Conservation (phyloP, 2,329 filamentous ascomycete species). For the Pseudomassariella vexata region DNA sequence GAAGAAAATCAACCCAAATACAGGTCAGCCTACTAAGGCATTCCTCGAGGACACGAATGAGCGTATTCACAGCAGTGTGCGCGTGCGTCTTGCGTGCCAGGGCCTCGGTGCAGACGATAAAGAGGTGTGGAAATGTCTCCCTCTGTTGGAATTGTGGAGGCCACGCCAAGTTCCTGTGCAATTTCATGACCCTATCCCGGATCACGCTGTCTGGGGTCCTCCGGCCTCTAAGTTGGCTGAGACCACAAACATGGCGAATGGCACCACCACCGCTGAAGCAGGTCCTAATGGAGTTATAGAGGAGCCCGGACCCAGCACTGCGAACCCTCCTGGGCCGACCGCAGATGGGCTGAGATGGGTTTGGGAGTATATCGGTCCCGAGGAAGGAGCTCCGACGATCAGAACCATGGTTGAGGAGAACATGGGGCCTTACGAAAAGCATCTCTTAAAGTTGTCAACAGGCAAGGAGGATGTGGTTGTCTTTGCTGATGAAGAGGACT, state of each 20-base stretch:
- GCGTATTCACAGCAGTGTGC: constrained; percentile 47
- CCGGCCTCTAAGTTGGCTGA: neutral
- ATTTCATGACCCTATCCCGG: constrained; percentile 29
- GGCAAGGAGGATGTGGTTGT: constrained; percentile 37
- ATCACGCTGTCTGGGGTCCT: constrained; percentile 14
- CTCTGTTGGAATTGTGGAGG: constrained; percentile 37
- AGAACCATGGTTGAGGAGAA: constrained; percentile 46
- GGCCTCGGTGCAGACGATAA: constrained; percentile 45
- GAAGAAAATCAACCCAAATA: constrained; percentile 34
- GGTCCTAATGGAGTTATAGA: constrained; percentile 15
- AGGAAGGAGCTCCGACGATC: constrained; percentile 32
- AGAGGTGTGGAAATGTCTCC: constrained; percentile 38
- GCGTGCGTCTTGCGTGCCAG: constrained; percentile 44
- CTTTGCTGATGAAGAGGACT: constrained; percentile 29
- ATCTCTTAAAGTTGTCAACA: constrained; percentile 37
- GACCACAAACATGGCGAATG: neutral
- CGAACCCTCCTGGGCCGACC: too few relatives aligned
- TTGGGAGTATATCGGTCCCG: constrained; percentile 46
- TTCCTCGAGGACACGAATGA: constrained; percentile 49
- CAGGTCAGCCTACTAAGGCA: constrained; percentile 25
- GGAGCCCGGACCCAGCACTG: too few relatives aligned
- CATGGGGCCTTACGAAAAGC: constrained; percentile 46
- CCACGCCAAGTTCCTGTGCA: constrained; percentile 27
- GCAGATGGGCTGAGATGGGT: constrained; percentile 36
- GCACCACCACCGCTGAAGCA: neutral